Evolutionary conservation across 108 stramenopile genomes (phyloP).

Genomic region (Stephanodiscus minutulus): DNA sequence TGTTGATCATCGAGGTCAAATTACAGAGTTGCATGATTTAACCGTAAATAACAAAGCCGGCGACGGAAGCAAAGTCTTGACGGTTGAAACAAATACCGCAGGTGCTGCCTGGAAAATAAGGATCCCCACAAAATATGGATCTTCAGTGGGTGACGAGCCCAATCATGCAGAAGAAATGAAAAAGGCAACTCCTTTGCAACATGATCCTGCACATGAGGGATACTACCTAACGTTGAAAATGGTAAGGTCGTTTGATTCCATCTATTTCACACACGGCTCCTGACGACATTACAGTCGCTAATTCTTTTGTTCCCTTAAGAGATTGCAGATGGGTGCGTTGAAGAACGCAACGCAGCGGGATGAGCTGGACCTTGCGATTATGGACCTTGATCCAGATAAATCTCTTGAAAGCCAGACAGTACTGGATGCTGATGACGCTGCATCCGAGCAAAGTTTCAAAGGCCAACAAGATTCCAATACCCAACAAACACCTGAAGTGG

Average conservation of each 20-base stretch:
- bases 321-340: slow-evolving; percentile 61
- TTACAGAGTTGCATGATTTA: not conserved
- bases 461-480: not conserved
- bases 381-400: slow-evolving; percentile 61
- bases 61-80: not conserved
- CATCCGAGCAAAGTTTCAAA: not conserved
- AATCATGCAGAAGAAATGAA: slow-evolving; percentile 4
- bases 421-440: not conserved
- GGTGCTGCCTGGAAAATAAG: not conserved
- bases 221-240: slow-evolving; percentile 25
- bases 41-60: not conserved
- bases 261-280: not conserved
- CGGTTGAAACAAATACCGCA: not conserved
- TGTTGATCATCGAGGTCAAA: not conserved
- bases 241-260: slow-evolving; percentile 13
- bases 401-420: slow-evolving; percentile 38
- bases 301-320: slow-evolving; percentile 11
- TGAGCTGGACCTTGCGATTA: slow-evolving; percentile 56
- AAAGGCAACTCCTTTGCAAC: not conserved
- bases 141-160: slow-evolving; percentile 11
- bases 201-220: not conserved
- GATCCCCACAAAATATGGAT: not conserved
- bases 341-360: slow-evolving; percentile 68
- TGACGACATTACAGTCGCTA: not conserved
- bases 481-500: not conserved